phyloP scores from a whole-genome alignment of 768 basidiomycete genomes.

The Glaciozyma martinii region DNA sequence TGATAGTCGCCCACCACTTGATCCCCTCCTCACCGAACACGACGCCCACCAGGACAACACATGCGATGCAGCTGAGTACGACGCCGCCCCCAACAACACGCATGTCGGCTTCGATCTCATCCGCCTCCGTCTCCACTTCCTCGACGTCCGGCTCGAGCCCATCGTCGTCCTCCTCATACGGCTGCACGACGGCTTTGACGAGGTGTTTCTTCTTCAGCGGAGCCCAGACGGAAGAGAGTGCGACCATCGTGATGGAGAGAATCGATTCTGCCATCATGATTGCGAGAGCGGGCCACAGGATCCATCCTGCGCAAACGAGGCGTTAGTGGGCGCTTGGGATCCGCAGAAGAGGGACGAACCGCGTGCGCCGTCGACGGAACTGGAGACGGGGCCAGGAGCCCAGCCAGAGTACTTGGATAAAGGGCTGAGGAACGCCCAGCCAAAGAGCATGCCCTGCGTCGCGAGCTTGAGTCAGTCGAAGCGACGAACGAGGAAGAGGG shows the following conservation, averaged over 20 bases:
- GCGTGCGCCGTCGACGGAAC: constrained; percentile 78
- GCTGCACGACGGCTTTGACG: constrained; percentile 73
- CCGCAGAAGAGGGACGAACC: constrained; percentile 23
- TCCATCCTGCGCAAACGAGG: constrained; percentile 54
- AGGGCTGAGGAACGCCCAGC: constrained; percentile 90
- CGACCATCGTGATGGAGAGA: constrained; percentile 71
- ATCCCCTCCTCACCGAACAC: constrained; percentile 88
- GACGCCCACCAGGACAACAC: constrained; percentile 72
- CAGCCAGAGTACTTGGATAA: constrained; percentile 70
- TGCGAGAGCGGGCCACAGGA: constrained; percentile 89
- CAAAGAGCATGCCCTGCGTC: constrained; percentile 84
- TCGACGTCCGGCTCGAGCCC: constrained; percentile 32
- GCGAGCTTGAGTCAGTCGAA: neutral
- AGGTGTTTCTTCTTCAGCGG: constrained; percentile 72
- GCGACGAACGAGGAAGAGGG: neutral
- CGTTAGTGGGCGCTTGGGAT: neutral
- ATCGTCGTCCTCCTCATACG: constrained; percentile 43
- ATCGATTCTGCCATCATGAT: constrained; percentile 92
- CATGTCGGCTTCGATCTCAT: constrained; percentile 54
- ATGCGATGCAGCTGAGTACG: constrained; percentile 52
- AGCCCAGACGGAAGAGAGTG: constrained; percentile 37
- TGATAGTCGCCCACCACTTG: constrained; percentile 84
- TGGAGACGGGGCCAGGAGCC: constrained; percentile 86
- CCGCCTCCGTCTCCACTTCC: constrained; percentile 21
- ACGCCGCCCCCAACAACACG: constrained; percentile 71